These are phyloP conservation scores for Acanthamoeba castellanii DNA, from an alignment of 208 protist genomes.

Conservation along the genomic window DNA sequence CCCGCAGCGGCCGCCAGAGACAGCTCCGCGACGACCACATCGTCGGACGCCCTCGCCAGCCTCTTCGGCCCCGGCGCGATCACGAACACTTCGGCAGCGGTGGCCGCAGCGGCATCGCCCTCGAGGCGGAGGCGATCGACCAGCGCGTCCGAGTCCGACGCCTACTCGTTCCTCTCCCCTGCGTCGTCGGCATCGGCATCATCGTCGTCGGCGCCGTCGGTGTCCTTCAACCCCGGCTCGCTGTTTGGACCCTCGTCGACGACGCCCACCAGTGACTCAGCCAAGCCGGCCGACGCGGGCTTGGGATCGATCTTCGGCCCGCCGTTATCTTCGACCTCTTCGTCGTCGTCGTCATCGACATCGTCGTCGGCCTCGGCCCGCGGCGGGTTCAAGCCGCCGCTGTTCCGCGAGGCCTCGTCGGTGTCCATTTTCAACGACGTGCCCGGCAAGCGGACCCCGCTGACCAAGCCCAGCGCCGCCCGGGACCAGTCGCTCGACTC, in stretches of 20 bases:
- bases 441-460: slow-evolving; percentile 23
- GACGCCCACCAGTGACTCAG: not conserved
- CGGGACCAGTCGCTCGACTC: not conserved
- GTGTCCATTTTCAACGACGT: slow-evolving; percentile 6
- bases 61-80: not conserved
- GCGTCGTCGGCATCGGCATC: not conserved
- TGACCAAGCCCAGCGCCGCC: not conserved
- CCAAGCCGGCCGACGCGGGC: not conserved
- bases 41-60: not conserved
- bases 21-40: not conserved
- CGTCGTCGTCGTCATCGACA: not conserved
- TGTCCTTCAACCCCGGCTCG: not conserved
- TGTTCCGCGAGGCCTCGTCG: not conserved
- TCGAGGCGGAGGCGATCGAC: not conserved
- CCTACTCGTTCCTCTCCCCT: slow-evolving; percentile 16
- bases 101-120: not conserved
- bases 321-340: not conserved
- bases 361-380: not conserved
- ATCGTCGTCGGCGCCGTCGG: not conserved
- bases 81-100: not conserved
- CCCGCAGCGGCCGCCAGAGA: not conserved
- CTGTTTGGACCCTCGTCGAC: not conserved
- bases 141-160: not conserved
- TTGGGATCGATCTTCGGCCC: slow-evolving; percentile 19
- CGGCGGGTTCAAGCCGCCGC: not conserved